Percentiles rank a stretch among this genome's conserved stretches.
These are phyloP conservation scores for Kwoniella mangroviensis DNA, from an alignment of 768 basidiomycete species.

Conservation along the genomic window DNA sequence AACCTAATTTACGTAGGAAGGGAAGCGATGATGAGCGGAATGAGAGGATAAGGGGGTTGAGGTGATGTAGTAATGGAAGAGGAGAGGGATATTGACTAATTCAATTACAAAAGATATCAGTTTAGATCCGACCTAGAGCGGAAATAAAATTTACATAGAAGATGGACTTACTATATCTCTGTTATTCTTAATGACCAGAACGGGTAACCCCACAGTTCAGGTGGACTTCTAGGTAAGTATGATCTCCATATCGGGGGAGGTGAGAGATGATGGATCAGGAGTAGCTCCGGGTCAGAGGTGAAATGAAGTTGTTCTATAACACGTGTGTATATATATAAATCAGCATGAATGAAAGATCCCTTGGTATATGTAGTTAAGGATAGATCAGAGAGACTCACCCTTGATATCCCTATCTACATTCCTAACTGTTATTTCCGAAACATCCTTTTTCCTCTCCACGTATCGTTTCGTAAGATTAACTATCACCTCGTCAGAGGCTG, in stretches of 20 bases:
- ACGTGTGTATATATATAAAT: neutral
- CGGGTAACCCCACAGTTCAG: constrained; percentile 47
- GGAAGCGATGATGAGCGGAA: constrained; percentile 38
- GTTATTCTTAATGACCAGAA: constrained; percentile 50
- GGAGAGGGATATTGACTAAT: constrained; percentile 40
- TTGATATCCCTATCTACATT: constrained; percentile 20
- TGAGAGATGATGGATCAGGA: constrained; percentile 43
- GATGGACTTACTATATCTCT: constrained; percentile 48
- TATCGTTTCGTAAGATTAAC: constrained; percentile 1
- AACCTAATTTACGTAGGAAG: constrained; percentile 32
- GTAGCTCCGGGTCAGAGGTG: constrained; percentile 38
- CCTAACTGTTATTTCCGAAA: constrained; percentile 4
- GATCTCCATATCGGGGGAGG: constrained; percentile 16
- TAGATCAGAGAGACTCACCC: constrained; percentile 2
- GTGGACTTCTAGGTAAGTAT: constrained; percentile 41
- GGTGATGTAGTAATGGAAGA: constrained; percentile 23
- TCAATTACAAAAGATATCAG: neutral
- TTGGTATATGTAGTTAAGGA: too few relatives aligned
- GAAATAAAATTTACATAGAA: neutral
- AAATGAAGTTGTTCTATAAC: constrained; percentile 24
- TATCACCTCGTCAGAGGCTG: constrained; percentile 8
- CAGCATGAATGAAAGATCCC: too few relatives aligned
- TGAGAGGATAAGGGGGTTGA: constrained; percentile 22
- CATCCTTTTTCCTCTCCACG: neutral
- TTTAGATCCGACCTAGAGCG: neutral